phyloP scores from a whole-genome alignment of 768 basidiomycete genomes.

The Amanita inopinata region DNA sequence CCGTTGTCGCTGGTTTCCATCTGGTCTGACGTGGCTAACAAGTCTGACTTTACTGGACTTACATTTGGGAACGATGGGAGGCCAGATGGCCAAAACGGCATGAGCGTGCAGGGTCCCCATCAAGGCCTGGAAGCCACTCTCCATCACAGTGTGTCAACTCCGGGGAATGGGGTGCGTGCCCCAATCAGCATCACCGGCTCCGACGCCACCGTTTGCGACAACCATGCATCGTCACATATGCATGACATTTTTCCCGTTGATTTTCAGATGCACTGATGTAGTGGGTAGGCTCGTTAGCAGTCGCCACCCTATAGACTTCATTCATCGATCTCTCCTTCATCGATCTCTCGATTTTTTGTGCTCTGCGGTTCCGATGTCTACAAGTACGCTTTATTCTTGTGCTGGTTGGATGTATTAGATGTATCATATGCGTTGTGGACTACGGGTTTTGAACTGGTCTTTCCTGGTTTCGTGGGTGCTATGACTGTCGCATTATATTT shows the following conservation, averaged over 20 bases:
- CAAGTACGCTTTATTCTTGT: no score
- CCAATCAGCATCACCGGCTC: no score
- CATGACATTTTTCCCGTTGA: neutral
- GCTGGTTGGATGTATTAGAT: neutral
- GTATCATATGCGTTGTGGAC: constrained; percentile 1
- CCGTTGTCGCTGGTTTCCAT: neutral
- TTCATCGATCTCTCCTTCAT: neutral
- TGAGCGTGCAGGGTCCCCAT: neutral
- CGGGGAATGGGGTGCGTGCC: neutral
- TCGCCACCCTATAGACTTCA: neutral
- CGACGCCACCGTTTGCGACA: neutral
- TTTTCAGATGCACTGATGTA: neutral
- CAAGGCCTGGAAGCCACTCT: neutral
- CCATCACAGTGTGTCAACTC: neutral
- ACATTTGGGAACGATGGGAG: neutral
- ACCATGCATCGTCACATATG: neutral
- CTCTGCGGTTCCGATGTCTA: neutral
- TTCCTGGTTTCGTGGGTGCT: neutral
- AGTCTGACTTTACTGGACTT: neutral
- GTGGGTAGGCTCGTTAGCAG: no score
- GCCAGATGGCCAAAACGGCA: neutral
- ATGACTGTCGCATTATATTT: neutral
- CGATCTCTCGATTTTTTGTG: neutral
- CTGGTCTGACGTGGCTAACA: neutral
- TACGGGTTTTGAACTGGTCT: no score